These are phyloP conservation scores for Pythium volutum DNA, from an alignment of 352 stramenopile genomes.

Conservation along the genomic window DNA sequence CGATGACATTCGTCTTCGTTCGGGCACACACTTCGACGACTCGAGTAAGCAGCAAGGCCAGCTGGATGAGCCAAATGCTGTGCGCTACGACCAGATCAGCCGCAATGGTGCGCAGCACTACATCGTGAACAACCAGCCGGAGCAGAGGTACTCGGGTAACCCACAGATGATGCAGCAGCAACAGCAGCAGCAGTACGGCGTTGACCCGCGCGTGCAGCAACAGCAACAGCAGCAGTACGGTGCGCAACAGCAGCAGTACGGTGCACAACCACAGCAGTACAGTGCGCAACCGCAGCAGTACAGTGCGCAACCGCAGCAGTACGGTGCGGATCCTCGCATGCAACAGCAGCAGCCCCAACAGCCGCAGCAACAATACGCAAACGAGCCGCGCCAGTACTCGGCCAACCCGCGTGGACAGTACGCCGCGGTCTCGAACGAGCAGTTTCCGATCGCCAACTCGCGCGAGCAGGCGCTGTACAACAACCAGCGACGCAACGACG, in stretches of 20 bases:
- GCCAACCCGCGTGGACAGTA: slow-evolving; percentile 14
- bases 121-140: slow-evolving; percentile 21
- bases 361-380: slow-evolving; percentile 1
- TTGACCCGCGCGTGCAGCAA: slow-evolving; percentile 1
- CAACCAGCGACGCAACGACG: slow-evolving; percentile 30
- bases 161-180: slow-evolving; percentile 9
- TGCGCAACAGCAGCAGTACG: slow-evolving; percentile 11
- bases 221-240: slow-evolving; percentile 11
- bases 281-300: slow-evolving; percentile 14
- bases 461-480: slow-evolving; percentile 27
- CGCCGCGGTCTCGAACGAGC: slow-evolving; percentile 11
- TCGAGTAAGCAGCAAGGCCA: neutral
- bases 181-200: slow-evolving; percentile 15
- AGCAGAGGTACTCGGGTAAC: slow-evolving; percentile 19
- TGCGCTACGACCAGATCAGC: slow-evolving; percentile 24
- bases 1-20: slow-evolving; percentile 31
- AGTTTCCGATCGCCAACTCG: slow-evolving; percentile 20
- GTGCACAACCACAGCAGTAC: slow-evolving; percentile 19
- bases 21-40: slow-evolving; percentile 25
- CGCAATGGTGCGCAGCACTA: slow-evolving; percentile 28
- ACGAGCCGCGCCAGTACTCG: slow-evolving; percentile 13
- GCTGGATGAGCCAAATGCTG: slow-evolving; percentile 5
- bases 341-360: slow-evolving; percentile 15
- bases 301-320: slow-evolving; percentile 6
- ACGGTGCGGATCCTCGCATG: neutral